Percentiles rank a stretch among this genome's conserved stretches.
phyloP scores from a whole-genome alignment of 2,329 filamentous ascomycete species.

The Penicillium sp. region DNA sequence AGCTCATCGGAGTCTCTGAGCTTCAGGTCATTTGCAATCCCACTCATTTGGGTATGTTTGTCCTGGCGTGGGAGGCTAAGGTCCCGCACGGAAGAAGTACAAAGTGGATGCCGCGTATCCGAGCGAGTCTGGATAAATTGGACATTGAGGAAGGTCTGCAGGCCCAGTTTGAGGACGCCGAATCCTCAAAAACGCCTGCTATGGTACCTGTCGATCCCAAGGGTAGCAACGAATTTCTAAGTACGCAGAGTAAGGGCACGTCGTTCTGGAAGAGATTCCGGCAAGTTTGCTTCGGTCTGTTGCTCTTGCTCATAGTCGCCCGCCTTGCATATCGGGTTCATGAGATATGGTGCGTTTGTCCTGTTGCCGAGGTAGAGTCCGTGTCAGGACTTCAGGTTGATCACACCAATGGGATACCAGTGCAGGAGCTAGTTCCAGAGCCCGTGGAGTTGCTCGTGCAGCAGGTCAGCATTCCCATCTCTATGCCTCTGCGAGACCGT shows the following conservation, averaged over 20 bases:
- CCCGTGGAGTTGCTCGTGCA: neutral
- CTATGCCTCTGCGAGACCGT: slow-evolving; percentile 23
- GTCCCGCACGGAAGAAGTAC: slow-evolving; percentile 5
- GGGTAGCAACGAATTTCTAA: neutral
- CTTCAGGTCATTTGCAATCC: slow-evolving; percentile 27
- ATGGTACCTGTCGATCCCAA: neutral
- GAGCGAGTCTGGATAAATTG: slow-evolving; percentile 1
- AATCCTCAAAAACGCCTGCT: neutral
- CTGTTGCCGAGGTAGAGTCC: neutral
- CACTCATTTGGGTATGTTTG: slow-evolving; percentile 24
- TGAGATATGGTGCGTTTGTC: neutral
- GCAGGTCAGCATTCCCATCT: neutral
- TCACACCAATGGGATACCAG: neutral
- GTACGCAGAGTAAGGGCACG: neutral
- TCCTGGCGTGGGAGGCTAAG: slow-evolving; percentile 26
- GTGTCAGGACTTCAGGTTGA: neutral
- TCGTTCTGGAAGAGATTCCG: neutral
- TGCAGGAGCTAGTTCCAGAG: neutral
- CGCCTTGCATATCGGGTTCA: neutral
- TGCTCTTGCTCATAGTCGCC: neutral
- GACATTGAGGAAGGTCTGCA: slow-evolving; percentile 4
- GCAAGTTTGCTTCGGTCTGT: neutral
- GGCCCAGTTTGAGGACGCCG: neutral
- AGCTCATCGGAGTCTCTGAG: slow-evolving; percentile 16
- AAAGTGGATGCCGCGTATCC: slow-evolving; percentile 31